phyloP scores from a whole-genome alignment of 768 basidiomycete species.

The Xerocomus brunneocitrinus region DNA sequence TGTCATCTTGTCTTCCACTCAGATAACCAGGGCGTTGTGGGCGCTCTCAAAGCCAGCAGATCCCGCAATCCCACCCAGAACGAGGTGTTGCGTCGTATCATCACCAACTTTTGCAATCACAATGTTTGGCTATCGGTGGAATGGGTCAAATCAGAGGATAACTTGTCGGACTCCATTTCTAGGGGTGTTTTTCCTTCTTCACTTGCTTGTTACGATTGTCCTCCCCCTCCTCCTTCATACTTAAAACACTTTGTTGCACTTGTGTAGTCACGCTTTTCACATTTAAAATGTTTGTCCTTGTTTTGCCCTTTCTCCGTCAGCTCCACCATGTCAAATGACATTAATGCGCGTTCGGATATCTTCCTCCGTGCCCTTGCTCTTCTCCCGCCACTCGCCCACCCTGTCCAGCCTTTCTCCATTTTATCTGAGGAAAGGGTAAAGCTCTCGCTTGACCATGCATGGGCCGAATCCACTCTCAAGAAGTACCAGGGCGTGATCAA shows the following conservation, averaged over 20 bases:
- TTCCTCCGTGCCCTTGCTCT: too few relatives aligned
- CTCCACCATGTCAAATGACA: too few relatives aligned
- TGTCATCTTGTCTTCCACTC: slow-evolving; percentile 32
- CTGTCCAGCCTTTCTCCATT: too few relatives aligned
- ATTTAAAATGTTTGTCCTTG: too few relatives aligned
- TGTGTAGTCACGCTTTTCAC: not conserved
- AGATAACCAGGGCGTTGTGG: slow-evolving; percentile 40
- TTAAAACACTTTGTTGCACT: not conserved
- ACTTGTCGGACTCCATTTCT: slow-evolving; percentile 39
- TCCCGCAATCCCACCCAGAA: slow-evolving; percentile 1
- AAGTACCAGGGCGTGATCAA: not conserved
- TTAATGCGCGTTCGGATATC: accelerated
- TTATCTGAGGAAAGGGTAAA: not conserved
- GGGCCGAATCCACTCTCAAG: not conserved
- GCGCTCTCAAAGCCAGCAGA: not conserved
- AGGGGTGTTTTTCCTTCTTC: slow-evolving; percentile 26
- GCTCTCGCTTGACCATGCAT: not conserved
- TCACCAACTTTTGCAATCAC: not conserved
- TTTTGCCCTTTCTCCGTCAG: too few relatives aligned
- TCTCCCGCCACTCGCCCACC: too few relatives aligned
- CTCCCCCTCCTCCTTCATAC: slow-evolving; percentile 4
- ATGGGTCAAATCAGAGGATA: slow-evolving; percentile 16
- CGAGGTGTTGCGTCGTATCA: not conserved
- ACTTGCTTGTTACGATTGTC: slow-evolving; percentile 1
- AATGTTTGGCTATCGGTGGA: not conserved